Conservation (phyloP, 2,329 filamentous ascomycete genomes). For the Pseudogymnoascus sp. region DNA sequence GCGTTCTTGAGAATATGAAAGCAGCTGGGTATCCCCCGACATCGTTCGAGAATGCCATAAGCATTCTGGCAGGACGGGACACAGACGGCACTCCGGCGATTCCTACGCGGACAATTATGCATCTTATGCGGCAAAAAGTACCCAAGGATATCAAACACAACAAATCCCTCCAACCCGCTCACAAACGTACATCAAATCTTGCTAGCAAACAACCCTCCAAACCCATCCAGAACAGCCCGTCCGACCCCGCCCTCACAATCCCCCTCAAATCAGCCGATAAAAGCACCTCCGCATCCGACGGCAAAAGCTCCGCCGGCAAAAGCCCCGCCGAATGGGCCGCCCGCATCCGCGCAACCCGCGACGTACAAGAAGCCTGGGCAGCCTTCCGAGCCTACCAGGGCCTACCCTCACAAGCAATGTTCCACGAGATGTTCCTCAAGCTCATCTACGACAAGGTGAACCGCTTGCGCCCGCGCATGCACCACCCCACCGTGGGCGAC, state of each 20-base stretch:
- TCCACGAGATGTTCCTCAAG: slow-evolving; percentile 55
- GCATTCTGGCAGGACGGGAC: slow-evolving; percentile 46
- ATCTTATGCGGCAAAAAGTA: neutral
- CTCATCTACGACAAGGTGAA: slow-evolving; percentile 34
- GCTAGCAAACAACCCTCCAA: neutral
- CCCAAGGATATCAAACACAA: neutral
- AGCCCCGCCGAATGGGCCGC: slow-evolving; percentile 42
- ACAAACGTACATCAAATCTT: neutral
- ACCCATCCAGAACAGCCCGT: neutral
- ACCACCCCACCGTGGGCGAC: slow-evolving; percentile 50
- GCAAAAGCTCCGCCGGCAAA: neutral
- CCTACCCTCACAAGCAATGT: slow-evolving; percentile 39
- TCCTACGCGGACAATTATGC: slow-evolving; percentile 39
- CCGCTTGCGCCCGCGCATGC: slow-evolving; percentile 10
- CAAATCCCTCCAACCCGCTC: neutral
- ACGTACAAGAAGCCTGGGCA: slow-evolving; percentile 55
- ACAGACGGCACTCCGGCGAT: slow-evolving; percentile 49
- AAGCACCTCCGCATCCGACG: neutral
- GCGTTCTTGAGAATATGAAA: slow-evolving; percentile 46
- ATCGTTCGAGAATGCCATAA: slow-evolving; percentile 42
- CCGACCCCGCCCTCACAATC: neutral
- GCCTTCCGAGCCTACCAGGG: slow-evolving; percentile 20
- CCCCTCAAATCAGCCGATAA: neutral
- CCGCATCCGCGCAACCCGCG: slow-evolving; percentile 51
- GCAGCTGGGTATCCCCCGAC: slow-evolving; percentile 46